Base-by-base conservation (phyloP, 495 filamentous ascomycete genomes). In the Talaromyces stipitatus region DNA sequence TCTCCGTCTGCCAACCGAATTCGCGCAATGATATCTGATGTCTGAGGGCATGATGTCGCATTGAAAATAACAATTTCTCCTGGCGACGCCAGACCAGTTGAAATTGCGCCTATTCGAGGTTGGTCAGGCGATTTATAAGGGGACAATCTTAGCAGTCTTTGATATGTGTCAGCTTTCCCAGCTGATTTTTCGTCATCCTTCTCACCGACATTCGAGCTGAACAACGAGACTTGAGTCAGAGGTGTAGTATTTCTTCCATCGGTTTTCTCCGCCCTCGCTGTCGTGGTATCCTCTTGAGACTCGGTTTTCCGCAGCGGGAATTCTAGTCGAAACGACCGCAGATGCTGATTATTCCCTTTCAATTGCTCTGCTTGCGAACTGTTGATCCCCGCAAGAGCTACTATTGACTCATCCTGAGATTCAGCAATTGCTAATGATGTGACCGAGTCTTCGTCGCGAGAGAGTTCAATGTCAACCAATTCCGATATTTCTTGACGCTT, bases 371-470 rank as follows among this genome's bases (percentile, higher is more conserved):
- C 77, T 27, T 82, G 75, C 47, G 86, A 87, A 54, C 90, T 95
- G 69, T 97, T 97, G 69, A 96, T 87, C 43, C 94, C 92, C 8
- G 89, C 85, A 54, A 88, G 82, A n/a, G 87, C 76, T 56, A 83
- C 72, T 24, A 85, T 74, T n/a, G 78, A 76, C 50, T 73, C 73
- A 46, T 80, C 80, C 50, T 73, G 77, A 28, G 72, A 69, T 50
- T 82, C 71, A 32, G 86, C 82, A 57, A 83, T 80, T 23, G 83
- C 90, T 46, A 97, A 76, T 36, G 87, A 88, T 57, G 86, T 92
- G 61, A 95, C 90, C 43, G 87, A 95, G 75, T 98, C 94, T 72
- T 97, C 94, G 64, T 96, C 84, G 63, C 82, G 80, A 62, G 87
- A 90, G 55, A 97, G 82, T 29, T 90, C 86, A 64, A 95, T 74